Percentiles rank a stretch among this genome's conserved stretches.
Evolutionary conservation across 768 basidiomycete species (phyloP).

Genomic region (Phallus indusiatus): DNA sequence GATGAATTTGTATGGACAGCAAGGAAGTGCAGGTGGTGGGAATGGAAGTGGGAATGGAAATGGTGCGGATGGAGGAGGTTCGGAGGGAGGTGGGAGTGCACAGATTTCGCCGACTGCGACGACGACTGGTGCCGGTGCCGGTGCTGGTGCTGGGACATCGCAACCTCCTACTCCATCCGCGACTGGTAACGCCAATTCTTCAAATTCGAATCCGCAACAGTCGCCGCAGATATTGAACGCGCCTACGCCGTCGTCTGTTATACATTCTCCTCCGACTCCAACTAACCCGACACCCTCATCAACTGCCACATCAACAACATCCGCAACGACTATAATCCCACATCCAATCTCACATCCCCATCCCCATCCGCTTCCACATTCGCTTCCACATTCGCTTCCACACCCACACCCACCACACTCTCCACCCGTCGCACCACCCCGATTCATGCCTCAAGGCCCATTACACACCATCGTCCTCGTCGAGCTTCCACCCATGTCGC

Average conservation of each 20-base stretch:
- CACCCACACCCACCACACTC: conserved; percentile 11
- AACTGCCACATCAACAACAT: too few species aligned
- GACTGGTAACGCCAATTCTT: background rate
- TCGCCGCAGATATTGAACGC: conserved; percentile 15
- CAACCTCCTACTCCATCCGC: background rate
- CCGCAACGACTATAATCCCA: too few species aligned
- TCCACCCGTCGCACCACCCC: conserved; percentile 23
- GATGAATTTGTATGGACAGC: background rate
- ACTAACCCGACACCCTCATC: conserved; percentile 11
- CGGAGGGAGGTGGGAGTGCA: background rate
- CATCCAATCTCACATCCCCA: too few species aligned
- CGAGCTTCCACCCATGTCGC: conserved; percentile 68
- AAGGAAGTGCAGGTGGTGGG: background rate
- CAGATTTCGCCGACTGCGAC: background rate
- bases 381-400: too few species aligned
- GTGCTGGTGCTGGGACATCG: too few species aligned
- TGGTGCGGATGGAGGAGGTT: background rate
- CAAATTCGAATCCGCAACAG: background rate
- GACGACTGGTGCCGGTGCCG: too few species aligned
- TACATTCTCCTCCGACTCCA: background rate
- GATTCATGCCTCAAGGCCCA: conserved; percentile 44
- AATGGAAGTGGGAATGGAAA: too few species aligned
- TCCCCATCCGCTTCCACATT: too few species aligned
- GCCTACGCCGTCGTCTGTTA: conserved; percentile 13
- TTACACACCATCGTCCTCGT: conserved; percentile 78